Base-by-base conservation (phyloP, 345 rosid species). In the Pugionium cornutum region DNA sequence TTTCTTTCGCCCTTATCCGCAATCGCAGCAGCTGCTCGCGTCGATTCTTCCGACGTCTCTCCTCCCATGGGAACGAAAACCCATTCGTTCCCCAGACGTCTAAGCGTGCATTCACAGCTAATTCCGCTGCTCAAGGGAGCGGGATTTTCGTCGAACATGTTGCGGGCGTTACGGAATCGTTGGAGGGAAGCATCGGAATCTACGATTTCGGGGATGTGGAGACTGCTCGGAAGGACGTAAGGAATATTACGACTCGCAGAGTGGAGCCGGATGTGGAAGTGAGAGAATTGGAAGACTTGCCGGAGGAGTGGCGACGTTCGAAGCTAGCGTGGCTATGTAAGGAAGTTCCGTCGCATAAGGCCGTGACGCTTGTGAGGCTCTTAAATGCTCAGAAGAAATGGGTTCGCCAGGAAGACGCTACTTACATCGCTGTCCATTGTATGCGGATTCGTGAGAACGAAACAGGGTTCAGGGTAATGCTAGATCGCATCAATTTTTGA, bases 261-360 rank as follows among this genome's bases (percentile, higher is more conserved):
- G 40, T 74, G 0, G 73, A 74, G 18, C 76, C 87, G 27, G 79
- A 45, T 39, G 53, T 89, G 39, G 88, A 87, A 74, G 88, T 89
- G 18, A 82, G 9, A 77, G 88, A 84, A 46, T 67, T 88, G 69
- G 87, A 78, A 75, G 94, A 91, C 70, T 62, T 88, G 4, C 91
- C 91, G 25, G 96, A 87, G 76, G 88, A 89, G 46, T 92, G 97
- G 96, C 75, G 92, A 77, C 76, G 97, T 35, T 70, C 96, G 40
- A 89, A 81, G 82, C 71, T 92, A 42, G 98, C 96, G 0, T 87
- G 98, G 98, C 85, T 92, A 9, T 92, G 96, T 68, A 89, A 89
- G 67, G 88, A 92, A 65, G 75, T 88, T 51, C 97, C 95, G 3
- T 71, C 86, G 41, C 90, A 89, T 18, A 88, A 83, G 66, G 69